Percentiles rank a stretch among this genome's conserved stretches.
Evolutionary conservation across 371 early-diverging fungal species (phyloP).

Genomic region (Catenaria anguillulae): DNA sequence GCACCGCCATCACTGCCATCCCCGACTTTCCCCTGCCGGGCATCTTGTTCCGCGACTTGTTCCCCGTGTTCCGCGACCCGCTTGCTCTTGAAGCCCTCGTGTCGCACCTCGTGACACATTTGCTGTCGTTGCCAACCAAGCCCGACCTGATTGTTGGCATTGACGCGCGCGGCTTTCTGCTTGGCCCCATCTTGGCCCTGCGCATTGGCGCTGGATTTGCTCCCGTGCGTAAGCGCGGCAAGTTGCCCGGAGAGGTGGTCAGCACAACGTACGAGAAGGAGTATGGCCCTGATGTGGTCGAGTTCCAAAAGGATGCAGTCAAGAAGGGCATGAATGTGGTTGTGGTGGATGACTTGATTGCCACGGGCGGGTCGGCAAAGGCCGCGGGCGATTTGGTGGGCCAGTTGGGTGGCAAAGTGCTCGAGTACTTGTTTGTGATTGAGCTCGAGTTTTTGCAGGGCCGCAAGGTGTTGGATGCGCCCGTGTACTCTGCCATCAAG

Average conservation of each 20-base stretch:
- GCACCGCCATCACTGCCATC: constrained; percentile 32
- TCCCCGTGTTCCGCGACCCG: constrained; percentile 90
- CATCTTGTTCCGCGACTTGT: constrained; percentile 85
- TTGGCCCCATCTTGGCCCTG: constrained; percentile 76
- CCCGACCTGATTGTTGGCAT: constrained; percentile 83
- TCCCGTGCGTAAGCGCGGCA: constrained; percentile 90
- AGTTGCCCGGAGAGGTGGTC: constrained; percentile 70
- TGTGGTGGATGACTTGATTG: constrained; percentile 89
- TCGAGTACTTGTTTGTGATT: constrained; percentile 79
- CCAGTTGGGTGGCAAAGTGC: constrained; percentile 53
- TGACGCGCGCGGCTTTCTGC: constrained; percentile 82
- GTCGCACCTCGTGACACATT: constrained; percentile 65
- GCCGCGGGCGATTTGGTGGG: constrained; percentile 64
- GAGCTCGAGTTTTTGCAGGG: constrained; percentile 78
- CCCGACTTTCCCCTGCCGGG: constrained; percentile 70
- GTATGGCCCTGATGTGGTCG: constrained; percentile 88
- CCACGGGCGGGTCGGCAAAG: constrained; percentile 80
- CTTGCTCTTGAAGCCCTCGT: constrained; percentile 79
- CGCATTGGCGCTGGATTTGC: constrained; percentile 81
- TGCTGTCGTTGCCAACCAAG: constrained; percentile 38
- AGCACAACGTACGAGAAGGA: constrained; percentile 75
- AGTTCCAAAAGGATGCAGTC: constrained; percentile 71
- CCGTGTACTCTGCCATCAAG: constrained; percentile 73
- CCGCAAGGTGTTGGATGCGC: constrained; percentile 53
- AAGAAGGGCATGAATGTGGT: constrained; percentile 70